Percentiles rank a stretch among this genome's conserved stretches.
phyloP scores from a whole-genome alignment of 345 rosid species.

The Rhodamnia rubescens region DNA sequence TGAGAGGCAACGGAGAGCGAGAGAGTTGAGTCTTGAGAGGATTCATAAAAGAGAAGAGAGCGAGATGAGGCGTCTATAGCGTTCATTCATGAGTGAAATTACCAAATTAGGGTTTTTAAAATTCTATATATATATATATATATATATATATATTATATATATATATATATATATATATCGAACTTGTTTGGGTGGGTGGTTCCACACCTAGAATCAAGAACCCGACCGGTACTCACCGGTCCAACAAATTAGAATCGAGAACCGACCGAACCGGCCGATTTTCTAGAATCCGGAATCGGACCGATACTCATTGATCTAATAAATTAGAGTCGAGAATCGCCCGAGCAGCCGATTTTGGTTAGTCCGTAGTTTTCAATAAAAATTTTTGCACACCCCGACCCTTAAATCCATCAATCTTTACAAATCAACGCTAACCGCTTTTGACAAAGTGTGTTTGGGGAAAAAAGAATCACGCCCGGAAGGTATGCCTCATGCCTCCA shows the following conservation, averaged over 20 bases:
- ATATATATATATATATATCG: too few relatives aligned
- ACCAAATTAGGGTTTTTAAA: not conserved
- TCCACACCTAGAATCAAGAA: not conserved
- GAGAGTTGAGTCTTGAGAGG: not conserved
- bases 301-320: too few relatives aligned
- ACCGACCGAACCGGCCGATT: too few relatives aligned
- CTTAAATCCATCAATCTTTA: not conserved
- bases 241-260: too few relatives aligned
- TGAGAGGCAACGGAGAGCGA: not conserved
- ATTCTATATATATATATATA: not conserved
- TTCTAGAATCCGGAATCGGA: too few relatives aligned
- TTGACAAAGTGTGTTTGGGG: not conserved
- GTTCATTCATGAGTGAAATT: not conserved
- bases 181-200: fast-evolving
- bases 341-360: too few relatives aligned
- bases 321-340: too few relatives aligned
- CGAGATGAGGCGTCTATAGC: not conserved
- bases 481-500: not conserved
- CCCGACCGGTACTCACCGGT: too few relatives aligned
- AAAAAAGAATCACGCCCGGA: not conserved
- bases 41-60: not conserved
- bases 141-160: too few relatives aligned
- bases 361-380: too few relatives aligned
- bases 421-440: not conserved
- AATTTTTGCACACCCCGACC: not conserved